Percentiles rank a stretch among this genome's conserved stretches.
These are phyloP conservation scores for Thelephora terrestris DNA, from an alignment of 1,284 basidiomycete species.

Conservation along the genomic window DNA sequence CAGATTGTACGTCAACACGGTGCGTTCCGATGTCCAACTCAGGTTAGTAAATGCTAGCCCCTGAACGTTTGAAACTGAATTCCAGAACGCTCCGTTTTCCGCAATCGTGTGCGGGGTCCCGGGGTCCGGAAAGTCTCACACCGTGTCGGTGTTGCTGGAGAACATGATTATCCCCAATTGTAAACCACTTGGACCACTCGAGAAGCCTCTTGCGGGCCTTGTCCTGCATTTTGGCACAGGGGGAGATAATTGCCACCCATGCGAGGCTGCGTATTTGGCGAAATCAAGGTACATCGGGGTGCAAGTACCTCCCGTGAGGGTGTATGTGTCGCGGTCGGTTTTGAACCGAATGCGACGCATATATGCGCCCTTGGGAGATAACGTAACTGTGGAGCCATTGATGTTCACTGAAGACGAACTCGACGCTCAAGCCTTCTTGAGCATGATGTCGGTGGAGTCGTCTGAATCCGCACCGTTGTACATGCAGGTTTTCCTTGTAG, in stretches of 20 bases:
- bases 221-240: constrained; percentile 17
- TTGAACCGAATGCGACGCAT: constrained; percentile 16
- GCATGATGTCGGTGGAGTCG: constrained; percentile 26
- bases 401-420: constrained; percentile 22
- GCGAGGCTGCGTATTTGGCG: constrained; percentile 16
- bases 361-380: constrained; percentile 18
- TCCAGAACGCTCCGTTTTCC: constrained; percentile 15
- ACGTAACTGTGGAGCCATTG: constrained; percentile 21
- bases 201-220: constrained; percentile 18
- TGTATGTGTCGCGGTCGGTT: constrained; percentile 12
- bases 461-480: constrained; percentile 18
- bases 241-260: constrained; percentile 10
- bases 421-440: constrained; percentile 22
- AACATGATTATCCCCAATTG: constrained; percentile 17
- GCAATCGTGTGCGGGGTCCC: constrained; percentile 22
- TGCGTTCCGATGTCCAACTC: constrained; percentile 17
- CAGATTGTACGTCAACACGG: constrained; percentile 52
- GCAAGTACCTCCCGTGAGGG: constrained; percentile 8
- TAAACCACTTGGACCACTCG: constrained; percentile 16
- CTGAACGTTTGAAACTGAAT: neutral
- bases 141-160: constrained; percentile 22
- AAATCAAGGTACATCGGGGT: constrained; percentile 1
- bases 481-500: constrained; percentile 17
- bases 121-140: constrained; percentile 23
- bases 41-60: neutral